Conservation (phyloP, 2,329 filamentous ascomycete genomes). For the Thelonectria blattea region DNA sequence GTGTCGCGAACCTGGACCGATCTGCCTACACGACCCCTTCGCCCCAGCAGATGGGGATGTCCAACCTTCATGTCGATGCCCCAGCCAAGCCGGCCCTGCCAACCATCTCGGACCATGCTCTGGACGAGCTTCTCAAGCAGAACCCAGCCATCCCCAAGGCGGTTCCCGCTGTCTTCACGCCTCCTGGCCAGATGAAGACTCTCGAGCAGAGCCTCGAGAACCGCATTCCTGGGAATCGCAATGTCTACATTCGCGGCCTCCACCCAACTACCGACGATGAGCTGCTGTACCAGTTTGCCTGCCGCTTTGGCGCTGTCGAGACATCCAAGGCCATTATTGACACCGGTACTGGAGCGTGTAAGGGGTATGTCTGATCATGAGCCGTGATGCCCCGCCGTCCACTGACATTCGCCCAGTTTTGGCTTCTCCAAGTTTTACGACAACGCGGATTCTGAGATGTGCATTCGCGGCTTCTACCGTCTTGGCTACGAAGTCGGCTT, state of each 20-base stretch:
- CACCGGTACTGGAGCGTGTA: conserved; percentile 89
- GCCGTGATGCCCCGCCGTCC: background rate
- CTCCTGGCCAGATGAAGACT: conserved; percentile 84
- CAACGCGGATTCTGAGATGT: conserved; percentile 88
- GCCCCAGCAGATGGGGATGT: conserved; percentile 62
- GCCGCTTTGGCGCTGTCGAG: conserved; percentile 90
- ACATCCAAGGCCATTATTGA: conserved; percentile 99
- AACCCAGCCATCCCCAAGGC: conserved; percentile 86
- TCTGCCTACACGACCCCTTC: conserved; percentile 72
- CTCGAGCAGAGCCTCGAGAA: conserved; percentile 95
- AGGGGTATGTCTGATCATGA: conserved; percentile 71
- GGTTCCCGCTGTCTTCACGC: conserved; percentile 87
- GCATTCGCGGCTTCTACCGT: conserved; percentile 93
- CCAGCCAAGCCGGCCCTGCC: conserved; percentile 50
- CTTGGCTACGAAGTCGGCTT: conserved; percentile 98
- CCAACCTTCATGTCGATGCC: conserved; percentile 47
- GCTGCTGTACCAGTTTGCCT: conserved; percentile 80
- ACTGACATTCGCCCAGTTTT: conserved; percentile 65
- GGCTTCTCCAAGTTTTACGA: conserved; percentile 96
- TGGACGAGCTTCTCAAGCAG: conserved; percentile 72
- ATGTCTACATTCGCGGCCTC: conserved; percentile 97
- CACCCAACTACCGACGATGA: conserved; percentile 95
- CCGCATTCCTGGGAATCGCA: conserved; percentile 87
- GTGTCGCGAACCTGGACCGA: conserved; percentile 64
- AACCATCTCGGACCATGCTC: conserved; percentile 52